Evolutionary conservation across 116 monocot species (phyloP), one percentile per base, ranked within the genome.

Genomic region (Papilionanthe hybrid): DNA sequence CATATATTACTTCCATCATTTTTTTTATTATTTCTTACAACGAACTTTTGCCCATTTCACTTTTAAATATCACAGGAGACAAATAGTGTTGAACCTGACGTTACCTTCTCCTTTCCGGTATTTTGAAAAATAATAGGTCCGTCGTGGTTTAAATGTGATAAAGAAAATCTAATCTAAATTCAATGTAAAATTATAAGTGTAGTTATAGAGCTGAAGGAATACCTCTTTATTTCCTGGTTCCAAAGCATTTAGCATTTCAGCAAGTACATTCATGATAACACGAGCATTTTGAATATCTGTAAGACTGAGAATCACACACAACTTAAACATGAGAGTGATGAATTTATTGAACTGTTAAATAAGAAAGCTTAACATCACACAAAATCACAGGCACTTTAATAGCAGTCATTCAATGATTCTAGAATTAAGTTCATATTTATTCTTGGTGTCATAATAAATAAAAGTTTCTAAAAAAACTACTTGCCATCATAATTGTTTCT

Each of bases 211-310:
- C 22, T 73, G 9, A 5, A 73, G 44, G 44, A 43, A 20, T 91
- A 98, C 97, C 97, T 98, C 91, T 84, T 83, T 89, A 84, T 94
- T 92, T 80, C 86, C 84, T 65, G 93, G 94, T 88, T 92, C 92
- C 44, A 94, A 83, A 60, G 94, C 94, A 87, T 87, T 98, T 42
- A 98, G 47, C 94, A 98, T 98, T 84, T 98, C 97, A 72, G 88
- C 78, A 84, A 98, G 92, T 81, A 98, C 94, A 82, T 91, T 92
- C 94, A 94, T 92, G 77, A 98, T 88, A 57, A 90, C 90, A 79
- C 88, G 94, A 0, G 97, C 97, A 88, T 98, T 98, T 85, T 98
- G 94, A 80, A 98, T 94, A 85, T 98, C 97, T 85, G 88, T 71
- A 29, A 86, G 76, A 77, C 94, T 94, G 87, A 80, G 42, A 27